These are phyloP conservation scores for Pythium diclinum DNA, from an alignment of 352 stramenopile genomes.

Conservation along the genomic window DNA sequence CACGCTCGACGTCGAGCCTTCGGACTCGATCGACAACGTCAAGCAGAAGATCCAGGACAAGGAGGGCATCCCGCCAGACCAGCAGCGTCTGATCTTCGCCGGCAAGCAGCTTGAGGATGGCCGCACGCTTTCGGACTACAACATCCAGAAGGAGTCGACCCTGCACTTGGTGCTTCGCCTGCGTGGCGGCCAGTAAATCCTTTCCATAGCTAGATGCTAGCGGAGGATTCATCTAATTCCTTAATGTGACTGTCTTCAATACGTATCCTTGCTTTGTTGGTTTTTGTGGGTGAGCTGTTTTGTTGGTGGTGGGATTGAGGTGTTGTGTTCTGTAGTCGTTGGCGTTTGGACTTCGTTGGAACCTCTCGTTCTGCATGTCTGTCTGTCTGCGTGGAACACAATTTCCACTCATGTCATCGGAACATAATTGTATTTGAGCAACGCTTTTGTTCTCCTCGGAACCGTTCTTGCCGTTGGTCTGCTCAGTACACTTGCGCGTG, in stretches of 20 bases:
- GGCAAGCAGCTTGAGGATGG: constrained; percentile 93
- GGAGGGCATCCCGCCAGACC: constrained; percentile 87
- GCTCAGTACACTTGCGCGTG: constrained; percentile 13
- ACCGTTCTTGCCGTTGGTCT: neutral
- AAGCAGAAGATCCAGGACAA: constrained; percentile 91
- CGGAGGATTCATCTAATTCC: neutral
- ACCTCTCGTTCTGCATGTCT: too few species aligned
- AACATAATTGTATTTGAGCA: neutral
- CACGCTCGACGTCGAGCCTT: constrained; percentile 90
- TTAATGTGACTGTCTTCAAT: constrained; percentile 14
- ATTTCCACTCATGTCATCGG: neutral
- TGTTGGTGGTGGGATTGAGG: neutral
- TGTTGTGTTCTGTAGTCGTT: too few species aligned
- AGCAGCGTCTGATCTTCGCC: constrained; percentile 95
- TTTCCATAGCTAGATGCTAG: neutral
- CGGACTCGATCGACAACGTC: constrained; percentile 94
- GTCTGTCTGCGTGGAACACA: neutral
- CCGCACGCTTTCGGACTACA: constrained; percentile 89
- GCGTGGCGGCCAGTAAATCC: constrained; percentile 7
- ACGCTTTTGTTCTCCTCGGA: neutral
- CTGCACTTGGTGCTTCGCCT: constrained; percentile 18
- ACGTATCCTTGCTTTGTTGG: neutral
- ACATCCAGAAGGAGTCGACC: neutral
- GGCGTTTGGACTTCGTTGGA: too few species aligned
- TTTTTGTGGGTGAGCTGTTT: neutral